These are phyloP conservation scores for Penicillium silybi DNA, from an alignment of 495 filamentous ascomycete species.

Conservation along the genomic window DNA sequence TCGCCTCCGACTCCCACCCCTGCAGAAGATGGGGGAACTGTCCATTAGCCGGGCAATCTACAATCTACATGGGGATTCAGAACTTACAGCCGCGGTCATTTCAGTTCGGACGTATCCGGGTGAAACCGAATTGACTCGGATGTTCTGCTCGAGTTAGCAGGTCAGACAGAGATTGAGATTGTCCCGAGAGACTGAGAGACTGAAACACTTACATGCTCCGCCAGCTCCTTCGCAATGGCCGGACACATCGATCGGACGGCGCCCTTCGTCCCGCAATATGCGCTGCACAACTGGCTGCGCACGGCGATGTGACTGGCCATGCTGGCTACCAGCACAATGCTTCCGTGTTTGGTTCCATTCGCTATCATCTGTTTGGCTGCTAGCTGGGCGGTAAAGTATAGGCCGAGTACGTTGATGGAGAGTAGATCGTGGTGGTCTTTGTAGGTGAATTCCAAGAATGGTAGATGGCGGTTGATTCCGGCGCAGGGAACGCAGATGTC, in stretches of 20 bases:
- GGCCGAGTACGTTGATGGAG: constrained; percentile 31
- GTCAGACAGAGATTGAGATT: too few relatives aligned
- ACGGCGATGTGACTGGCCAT: constrained; percentile 50
- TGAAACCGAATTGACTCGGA: constrained; percentile 44
- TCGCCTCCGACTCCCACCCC: constrained; percentile 69
- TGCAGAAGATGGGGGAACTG: constrained; percentile 67
- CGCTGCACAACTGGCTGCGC: constrained; percentile 72
- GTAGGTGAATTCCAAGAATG: constrained; percentile 40
- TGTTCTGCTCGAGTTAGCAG: constrained; percentile 17
- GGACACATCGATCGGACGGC: constrained; percentile 64
- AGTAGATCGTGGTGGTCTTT: constrained; percentile 41
- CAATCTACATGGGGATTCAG: constrained; percentile 1
- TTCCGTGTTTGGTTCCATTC: constrained; percentile 42
- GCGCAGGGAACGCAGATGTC: constrained; percentile 42
- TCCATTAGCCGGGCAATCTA: constrained; percentile 52
- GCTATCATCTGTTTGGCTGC: constrained; percentile 47
- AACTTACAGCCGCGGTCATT: constrained; percentile 46
- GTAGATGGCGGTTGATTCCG: constrained; percentile 35
- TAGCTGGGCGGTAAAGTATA: constrained; percentile 42
- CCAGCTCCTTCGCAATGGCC: constrained; percentile 61
- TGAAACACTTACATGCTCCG: constrained; percentile 26
- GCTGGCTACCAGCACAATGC: constrained; percentile 46
- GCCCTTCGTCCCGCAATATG: constrained; percentile 66
- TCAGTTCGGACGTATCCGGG: constrained; percentile 47
- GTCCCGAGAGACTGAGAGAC: too few relatives aligned